Evolutionary conservation across 495 filamentous ascomycete species (phyloP).

Genomic region (Clavariopsis aquatica): DNA sequence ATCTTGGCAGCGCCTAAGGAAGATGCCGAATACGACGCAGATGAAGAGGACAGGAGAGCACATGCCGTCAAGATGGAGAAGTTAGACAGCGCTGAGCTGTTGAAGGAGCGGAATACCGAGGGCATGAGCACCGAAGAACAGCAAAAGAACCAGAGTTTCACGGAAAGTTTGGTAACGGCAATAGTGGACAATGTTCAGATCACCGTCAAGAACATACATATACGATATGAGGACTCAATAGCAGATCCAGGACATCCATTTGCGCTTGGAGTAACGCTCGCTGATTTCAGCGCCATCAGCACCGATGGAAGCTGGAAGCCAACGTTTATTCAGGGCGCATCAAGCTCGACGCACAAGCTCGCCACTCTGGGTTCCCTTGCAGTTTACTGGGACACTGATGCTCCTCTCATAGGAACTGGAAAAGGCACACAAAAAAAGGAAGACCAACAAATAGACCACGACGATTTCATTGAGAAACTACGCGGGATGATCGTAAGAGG

Average conservation of each 20-base stretch:
- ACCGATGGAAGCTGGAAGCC: slow-evolving; percentile 92
- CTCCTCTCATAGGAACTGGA: slow-evolving; percentile 75
- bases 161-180: slow-evolving; percentile 87
- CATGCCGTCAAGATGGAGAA: slow-evolving; percentile 96
- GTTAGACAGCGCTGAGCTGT: slow-evolving; percentile 87
- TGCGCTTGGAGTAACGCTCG: slow-evolving; percentile 83
- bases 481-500: slow-evolving; percentile 72
- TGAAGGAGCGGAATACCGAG: slow-evolving; percentile 88
- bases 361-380: slow-evolving; percentile 84
- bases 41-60: slow-evolving; percentile 80
- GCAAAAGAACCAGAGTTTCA: slow-evolving; percentile 94
- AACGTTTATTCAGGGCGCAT: slow-evolving; percentile 86
- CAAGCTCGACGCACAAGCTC: slow-evolving; percentile 82
- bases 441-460: slow-evolving; percentile 66
- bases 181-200: slow-evolving; percentile 98
- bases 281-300: slow-evolving; percentile 94
- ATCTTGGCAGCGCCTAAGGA: slow-evolving; percentile 91
- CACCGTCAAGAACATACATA: slow-evolving; percentile 94
- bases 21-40: slow-evolving; percentile 87
- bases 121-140: slow-evolving; percentile 93
- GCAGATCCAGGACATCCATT: slow-evolving; percentile 94
- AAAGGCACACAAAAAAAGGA: slow-evolving; percentile 60
- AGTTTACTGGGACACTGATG: slow-evolving; percentile 97
- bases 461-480: slow-evolving; percentile 73
- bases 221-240: slow-evolving; percentile 97